Percentiles rank a stretch among this genome's conserved stretches.
These are phyloP conservation scores for Fusarium piperis DNA, from an alignment of 2,329 filamentous ascomycete species.

Conservation along the genomic window DNA sequence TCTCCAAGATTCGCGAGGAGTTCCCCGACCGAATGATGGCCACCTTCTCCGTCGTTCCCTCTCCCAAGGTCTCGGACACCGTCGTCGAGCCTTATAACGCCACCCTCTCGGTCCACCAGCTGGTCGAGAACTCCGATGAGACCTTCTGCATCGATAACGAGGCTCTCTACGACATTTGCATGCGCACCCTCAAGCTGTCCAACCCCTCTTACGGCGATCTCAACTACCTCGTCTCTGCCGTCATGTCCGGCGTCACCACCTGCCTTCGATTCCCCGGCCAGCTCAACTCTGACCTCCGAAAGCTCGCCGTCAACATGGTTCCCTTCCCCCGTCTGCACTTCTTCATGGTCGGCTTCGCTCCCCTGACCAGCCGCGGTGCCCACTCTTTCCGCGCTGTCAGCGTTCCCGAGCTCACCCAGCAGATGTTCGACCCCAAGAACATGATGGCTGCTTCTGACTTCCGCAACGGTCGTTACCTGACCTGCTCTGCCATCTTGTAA, in stretches of 20 bases:
- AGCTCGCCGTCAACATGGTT: constrained; percentile 99
- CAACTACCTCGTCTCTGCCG: constrained; percentile 98
- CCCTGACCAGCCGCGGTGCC: constrained; percentile 86
- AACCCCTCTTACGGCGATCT: constrained; percentile 99
- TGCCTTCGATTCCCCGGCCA: constrained; percentile 99
- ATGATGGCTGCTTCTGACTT: constrained; percentile 99
- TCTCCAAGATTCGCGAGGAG: constrained; percentile 99
- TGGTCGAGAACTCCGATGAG: constrained; percentile 99
- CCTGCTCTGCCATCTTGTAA: constrained; percentile 98
- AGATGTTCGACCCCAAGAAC: constrained; percentile 99
- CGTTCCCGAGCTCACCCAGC: constrained; percentile 98
- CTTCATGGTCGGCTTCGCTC: constrained; percentile 99
- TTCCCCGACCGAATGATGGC: constrained; percentile 99
- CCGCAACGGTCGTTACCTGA: constrained; percentile 99
- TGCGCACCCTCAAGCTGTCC: constrained; percentile 98
- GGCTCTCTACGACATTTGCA: constrained; percentile 99
- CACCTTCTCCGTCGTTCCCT: constrained; percentile 98
- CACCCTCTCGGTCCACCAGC: constrained; percentile 97
- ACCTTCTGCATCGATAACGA: constrained; percentile 99
- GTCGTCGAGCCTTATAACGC: constrained; percentile 99
- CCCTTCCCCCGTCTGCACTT: constrained; percentile 99
- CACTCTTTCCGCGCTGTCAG: constrained; percentile 97
- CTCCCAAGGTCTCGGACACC: constrained; percentile 99
- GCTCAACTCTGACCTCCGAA: constrained; percentile 99
- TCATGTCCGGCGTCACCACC: constrained; percentile 99